Percentiles rank a stretch among this genome's conserved stretches.
phyloP scores from a whole-genome alignment of 2,329 filamentous ascomycete species.

The Talaromyces sp. region DNA sequence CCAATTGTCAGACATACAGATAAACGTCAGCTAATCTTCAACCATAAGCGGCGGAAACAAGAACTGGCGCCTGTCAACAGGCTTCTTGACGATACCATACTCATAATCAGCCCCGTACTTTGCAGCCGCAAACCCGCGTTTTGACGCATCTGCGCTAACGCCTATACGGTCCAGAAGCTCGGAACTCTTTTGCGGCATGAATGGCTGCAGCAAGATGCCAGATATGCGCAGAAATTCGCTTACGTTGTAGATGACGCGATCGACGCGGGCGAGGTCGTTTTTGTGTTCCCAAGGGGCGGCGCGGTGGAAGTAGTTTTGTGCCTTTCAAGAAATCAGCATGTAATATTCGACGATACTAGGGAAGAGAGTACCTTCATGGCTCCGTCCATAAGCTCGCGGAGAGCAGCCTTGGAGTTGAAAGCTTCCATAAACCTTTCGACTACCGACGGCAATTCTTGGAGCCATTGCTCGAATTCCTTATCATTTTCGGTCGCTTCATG shows the following conservation, averaged over 20 bases:
- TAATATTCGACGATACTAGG: background rate
- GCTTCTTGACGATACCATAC: constrained; percentile 49
- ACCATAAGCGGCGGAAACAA: constrained; percentile 51
- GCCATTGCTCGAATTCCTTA: constrained; percentile 36
- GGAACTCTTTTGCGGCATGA: constrained; percentile 76
- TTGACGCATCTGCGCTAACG: constrained; percentile 54
- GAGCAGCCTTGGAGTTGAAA: constrained; percentile 61
- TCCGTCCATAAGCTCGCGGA: constrained; percentile 60
- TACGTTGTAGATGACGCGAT: constrained; percentile 64
- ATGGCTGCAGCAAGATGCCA: constrained; percentile 83
- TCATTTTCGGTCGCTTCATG: constrained; percentile 29
- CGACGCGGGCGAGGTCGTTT: constrained; percentile 41
- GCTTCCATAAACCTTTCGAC: constrained; percentile 59
- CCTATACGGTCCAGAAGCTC: constrained; percentile 73
- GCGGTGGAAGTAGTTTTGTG: constrained; percentile 64
- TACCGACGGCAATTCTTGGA: constrained; percentile 40
- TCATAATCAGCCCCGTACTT: constrained; percentile 59
- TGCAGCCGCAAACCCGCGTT: constrained; percentile 63
- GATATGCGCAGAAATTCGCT: constrained; percentile 74
- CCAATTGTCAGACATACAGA: background rate
- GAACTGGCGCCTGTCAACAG: constrained; percentile 36
- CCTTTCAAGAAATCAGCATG: constrained; percentile 37
- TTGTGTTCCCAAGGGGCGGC: constrained; percentile 63
- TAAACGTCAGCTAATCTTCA: constrained; percentile 30
- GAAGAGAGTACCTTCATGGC: background rate